These are phyloP conservation scores for Didymella pinodella DNA, from an alignment of 2,329 filamentous ascomycete species.

Conservation along the genomic window DNA sequence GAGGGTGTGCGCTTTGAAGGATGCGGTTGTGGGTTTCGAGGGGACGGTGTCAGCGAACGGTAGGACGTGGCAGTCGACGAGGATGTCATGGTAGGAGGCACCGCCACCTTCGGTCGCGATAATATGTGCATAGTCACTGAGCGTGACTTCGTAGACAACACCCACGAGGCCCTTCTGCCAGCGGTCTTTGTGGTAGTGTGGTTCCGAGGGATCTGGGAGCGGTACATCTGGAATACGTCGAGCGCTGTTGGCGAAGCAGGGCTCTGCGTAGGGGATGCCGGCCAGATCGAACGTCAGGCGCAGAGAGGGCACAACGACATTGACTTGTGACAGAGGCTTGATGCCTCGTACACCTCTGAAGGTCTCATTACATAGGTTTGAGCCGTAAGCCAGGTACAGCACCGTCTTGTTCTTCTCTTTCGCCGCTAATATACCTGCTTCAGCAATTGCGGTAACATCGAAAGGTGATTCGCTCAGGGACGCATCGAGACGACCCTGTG, in stretches of 20 bases:
- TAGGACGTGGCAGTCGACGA: constrained; percentile 79
- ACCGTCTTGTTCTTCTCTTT: constrained; percentile 48
- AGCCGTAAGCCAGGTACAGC: constrained; percentile 76
- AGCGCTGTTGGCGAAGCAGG: constrained; percentile 87
- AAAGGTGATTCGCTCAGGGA: constrained; percentile 41
- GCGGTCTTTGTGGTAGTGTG: constrained; percentile 61
- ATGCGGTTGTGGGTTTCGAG: constrained; percentile 64
- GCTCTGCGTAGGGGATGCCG: constrained; percentile 85
- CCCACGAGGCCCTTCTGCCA: constrained; percentile 89
- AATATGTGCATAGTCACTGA: constrained; percentile 81
- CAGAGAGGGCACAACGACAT: constrained; percentile 81
- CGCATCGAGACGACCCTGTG: constrained; percentile 43
- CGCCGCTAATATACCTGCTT: constrained; percentile 20
- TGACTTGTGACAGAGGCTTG: constrained; percentile 78
- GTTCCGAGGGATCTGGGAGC: constrained; percentile 38
- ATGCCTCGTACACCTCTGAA: constrained; percentile 82
- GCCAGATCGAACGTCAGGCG: constrained; percentile 84
- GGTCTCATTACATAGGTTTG: constrained; percentile 81
- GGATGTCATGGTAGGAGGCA: constrained; percentile 80
- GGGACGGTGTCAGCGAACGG: constrained; percentile 67
- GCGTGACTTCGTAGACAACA: constrained; percentile 93
- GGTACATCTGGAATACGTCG: constrained; percentile 56
- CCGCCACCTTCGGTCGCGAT: constrained; percentile 91
- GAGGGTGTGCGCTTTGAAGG: constrained; percentile 86
- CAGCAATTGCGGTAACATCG: constrained; percentile 29